Evolutionary conservation across 768 basidiomycete species (phyloP).

Genomic region (Coprinopsis marcescibilis): DNA sequence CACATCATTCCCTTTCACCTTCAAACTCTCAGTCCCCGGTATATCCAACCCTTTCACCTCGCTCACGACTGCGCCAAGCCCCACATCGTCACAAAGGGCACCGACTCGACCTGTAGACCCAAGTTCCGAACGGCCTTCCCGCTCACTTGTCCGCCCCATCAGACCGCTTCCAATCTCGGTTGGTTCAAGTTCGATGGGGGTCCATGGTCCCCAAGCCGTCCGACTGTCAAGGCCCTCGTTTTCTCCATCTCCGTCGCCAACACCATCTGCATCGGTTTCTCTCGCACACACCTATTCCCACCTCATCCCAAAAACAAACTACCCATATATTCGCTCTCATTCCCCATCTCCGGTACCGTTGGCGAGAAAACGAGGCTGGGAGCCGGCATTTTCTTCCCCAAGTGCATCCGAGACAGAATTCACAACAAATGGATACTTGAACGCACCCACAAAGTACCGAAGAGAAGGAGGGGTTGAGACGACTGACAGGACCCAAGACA

Average conservation of each 20-base stretch:
- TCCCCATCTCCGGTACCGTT: constrained; percentile 33
- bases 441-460: constrained; percentile 62
- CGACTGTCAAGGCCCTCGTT: constrained; percentile 19
- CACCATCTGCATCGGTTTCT: constrained; percentile 5
- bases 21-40: constrained; percentile 60
- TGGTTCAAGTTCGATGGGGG: constrained; percentile 12
- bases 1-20: constrained; percentile 61
- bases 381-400: constrained; percentile 54
- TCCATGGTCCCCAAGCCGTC: constrained; percentile 16
- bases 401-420: constrained; percentile 47
- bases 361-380: constrained; percentile 68
- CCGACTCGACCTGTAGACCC: constrained; percentile 11
- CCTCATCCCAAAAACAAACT: neutral
- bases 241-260: constrained; percentile 18
- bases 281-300: constrained; percentile 4
- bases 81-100: constrained; percentile 11
- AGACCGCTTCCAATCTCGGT: constrained; percentile 16
- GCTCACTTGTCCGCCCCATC: constrained; percentile 13
- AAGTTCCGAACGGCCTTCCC: constrained; percentile 1
- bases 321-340: constrained; percentile 20
- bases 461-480: constrained; percentile 34
- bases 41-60: constrained; percentile 56
- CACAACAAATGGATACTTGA: constrained; percentile 57
- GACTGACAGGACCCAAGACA: constrained; percentile 21
- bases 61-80: constrained; percentile 11